Evolutionary conservation across 2,329 filamentous ascomycete species (phyloP).

Genomic region (Lecanicillium sp.): DNA sequence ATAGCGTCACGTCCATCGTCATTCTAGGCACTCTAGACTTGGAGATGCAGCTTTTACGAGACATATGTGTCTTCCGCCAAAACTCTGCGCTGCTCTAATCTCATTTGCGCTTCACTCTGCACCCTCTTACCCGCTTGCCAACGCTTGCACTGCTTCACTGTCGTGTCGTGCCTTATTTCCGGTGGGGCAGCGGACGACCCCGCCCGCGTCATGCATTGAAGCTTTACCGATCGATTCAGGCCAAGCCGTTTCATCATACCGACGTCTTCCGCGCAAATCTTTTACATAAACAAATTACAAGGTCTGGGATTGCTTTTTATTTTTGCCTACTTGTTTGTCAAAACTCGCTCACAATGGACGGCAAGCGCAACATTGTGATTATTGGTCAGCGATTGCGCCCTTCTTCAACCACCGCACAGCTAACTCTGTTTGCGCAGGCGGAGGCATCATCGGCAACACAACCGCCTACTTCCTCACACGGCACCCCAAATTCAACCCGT

Average conservation of each 20-base stretch:
- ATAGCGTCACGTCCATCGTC: no score
- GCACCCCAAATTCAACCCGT: slow-evolving; percentile 72
- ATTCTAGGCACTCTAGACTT: no score
- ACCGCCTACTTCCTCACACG: slow-evolving; percentile 88
- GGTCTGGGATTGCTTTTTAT: no score
- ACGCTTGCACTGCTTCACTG: no score
- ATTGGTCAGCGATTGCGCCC: slow-evolving; percentile 32
- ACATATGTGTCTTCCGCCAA: no score
- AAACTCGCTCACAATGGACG: slow-evolving; percentile 27
- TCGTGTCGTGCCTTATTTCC: no score
- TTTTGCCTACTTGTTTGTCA: no score
- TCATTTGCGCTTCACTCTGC: no score
- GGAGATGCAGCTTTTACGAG: not conserved
- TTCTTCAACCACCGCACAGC: slow-evolving; percentile 9
- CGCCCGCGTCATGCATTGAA: slow-evolving; percentile 6
- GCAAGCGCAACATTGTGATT: slow-evolving; percentile 43
- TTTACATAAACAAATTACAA: not conserved
- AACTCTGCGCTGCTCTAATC: no score
- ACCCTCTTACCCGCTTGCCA: no score
- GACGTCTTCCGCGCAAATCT: not conserved
- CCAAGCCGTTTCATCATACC: not conserved
- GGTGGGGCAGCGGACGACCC: slow-evolving; percentile 1
- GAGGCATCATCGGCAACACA: slow-evolving; percentile 87
- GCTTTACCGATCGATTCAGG: not conserved
- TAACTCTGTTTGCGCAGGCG: slow-evolving; percentile 49